Percentiles rank a stretch among this genome's conserved stretches.
Conservation (phyloP, 345 rosid genomes). For the Firmiana major region DNA sequence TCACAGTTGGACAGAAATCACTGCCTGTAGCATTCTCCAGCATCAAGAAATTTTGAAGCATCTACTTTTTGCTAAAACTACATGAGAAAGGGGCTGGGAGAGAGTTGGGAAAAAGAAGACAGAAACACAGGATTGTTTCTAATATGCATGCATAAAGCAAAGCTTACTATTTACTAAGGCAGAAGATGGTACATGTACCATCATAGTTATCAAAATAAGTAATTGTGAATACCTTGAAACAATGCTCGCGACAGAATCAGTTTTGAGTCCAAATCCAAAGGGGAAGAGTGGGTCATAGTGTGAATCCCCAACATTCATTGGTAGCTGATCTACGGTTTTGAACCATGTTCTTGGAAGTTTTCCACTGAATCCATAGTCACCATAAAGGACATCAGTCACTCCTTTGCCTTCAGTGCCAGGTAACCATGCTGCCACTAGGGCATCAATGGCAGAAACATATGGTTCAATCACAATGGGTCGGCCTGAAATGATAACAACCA, state of each 20-base stretch:
- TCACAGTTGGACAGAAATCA: background rate
- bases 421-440: conserved; percentile 88
- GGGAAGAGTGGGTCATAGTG: conserved; percentile 86
- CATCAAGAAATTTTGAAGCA: background rate
- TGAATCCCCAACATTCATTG: conserved; percentile 77
- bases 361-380: conserved; percentile 84
- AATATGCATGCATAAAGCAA: background rate
- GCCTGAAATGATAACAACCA: conserved; percentile 74
- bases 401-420: conserved; percentile 98
- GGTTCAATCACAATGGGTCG: conserved; percentile 85
- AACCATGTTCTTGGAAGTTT: conserved; percentile 91
- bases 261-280: conserved; percentile 74
- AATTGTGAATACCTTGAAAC: conserved; percentile 48
- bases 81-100: background rate
- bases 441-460: conserved; percentile 55
- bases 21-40: background rate
- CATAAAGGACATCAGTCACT: conserved; percentile 74
- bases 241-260: conserved; percentile 51
- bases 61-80: background rate
- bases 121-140: background rate
- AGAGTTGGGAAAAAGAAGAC: background rate
- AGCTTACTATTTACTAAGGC: background rate
- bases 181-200: too few species aligned
- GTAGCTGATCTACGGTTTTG: conserved; percentile 78
- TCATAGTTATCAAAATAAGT: background rate